Conservation (phyloP, 352 stramenopile genomes). For the Phytophthora cryptogea region DNA sequence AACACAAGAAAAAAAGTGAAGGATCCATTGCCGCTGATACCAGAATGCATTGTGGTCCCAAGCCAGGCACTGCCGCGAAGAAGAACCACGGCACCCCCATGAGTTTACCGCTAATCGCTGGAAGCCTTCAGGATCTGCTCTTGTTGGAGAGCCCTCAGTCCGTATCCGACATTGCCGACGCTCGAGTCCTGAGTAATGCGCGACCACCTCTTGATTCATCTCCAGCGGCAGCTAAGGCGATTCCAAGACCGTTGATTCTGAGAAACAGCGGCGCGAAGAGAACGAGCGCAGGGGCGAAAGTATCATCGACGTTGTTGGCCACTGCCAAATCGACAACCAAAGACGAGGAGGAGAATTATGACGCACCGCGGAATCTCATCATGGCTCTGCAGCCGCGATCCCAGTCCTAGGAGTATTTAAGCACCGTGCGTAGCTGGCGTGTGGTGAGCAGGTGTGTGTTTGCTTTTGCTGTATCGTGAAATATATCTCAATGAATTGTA, state of each 20-base stretch:
- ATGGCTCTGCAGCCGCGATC: slow-evolving; percentile 28
- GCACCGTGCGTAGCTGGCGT: slow-evolving; percentile 2
- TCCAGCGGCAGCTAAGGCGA: slow-evolving; percentile 18
- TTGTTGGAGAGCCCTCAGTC: slow-evolving; percentile 76
- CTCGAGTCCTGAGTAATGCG: slow-evolving; percentile 28
- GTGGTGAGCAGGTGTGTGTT: not conserved
- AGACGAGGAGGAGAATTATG: slow-evolving; percentile 29
- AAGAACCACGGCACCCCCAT: slow-evolving; percentile 59
- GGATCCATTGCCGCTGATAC: not conserved
- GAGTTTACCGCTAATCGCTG: slow-evolving; percentile 53
- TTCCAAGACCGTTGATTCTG: slow-evolving; percentile 12
- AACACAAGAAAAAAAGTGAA: slow-evolving; percentile 23
- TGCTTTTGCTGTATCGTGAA: slow-evolving; percentile 23
- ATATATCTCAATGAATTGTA: slow-evolving; percentile 19
- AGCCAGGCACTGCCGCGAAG: slow-evolving; percentile 20
- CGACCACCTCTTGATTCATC: slow-evolving; percentile 12
- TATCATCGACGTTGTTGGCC: not conserved
- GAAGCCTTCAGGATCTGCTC: slow-evolving; percentile 69
- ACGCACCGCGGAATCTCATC: slow-evolving; percentile 34
- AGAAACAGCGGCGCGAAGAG: slow-evolving; percentile 2
- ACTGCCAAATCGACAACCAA: slow-evolving; percentile 4
- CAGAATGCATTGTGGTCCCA: slow-evolving; percentile 1
- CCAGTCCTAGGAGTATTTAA: slow-evolving; percentile 38
- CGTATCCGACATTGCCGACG: slow-evolving; percentile 46
- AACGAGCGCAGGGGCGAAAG: slow-evolving; percentile 3